Conservation (phyloP, 805 yeast genomes). For the Yarrowia yakushimensis region DNA sequence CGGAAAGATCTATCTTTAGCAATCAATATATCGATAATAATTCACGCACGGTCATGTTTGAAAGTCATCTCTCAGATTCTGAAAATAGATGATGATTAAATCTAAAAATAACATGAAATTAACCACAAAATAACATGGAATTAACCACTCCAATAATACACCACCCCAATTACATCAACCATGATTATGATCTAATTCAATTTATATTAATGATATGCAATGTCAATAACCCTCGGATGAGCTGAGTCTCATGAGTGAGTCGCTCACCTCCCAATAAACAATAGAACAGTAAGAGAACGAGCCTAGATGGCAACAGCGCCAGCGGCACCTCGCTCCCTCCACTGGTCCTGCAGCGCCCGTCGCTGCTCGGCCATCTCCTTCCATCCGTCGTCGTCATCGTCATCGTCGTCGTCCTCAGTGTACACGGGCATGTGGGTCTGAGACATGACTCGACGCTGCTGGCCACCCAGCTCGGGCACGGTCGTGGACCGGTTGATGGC, state of each 20-base stretch:
- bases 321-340: constrained; percentile 1
- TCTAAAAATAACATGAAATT: too few species aligned
- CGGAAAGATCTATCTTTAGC: too few species aligned
- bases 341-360: constrained; percentile 1
- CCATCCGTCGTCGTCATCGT: constrained; percentile 26
- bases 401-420: constrained; percentile 24
- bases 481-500: constrained; percentile 13
- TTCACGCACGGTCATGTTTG: too few species aligned
- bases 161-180: background rate
- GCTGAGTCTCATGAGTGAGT: background rate
- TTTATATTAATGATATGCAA: constrained; percentile 16
- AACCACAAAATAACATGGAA: too few species aligned
- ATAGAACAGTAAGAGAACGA: background rate
- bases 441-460: constrained; percentile 5
- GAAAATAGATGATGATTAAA: too few species aligned
- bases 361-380: constrained; percentile 23
- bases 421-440: constrained; percentile 6
- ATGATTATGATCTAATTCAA: background rate
- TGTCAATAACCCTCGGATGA: background rate
- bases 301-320: background rate
- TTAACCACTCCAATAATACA: too few species aligned
- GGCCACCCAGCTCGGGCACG: background rate
- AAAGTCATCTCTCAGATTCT: too few species aligned
- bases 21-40: too few species aligned
- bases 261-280: background rate